Evolutionary conservation across 2,329 filamentous ascomycete genomes (phyloP).

Genomic region (Mariannaea elegans): DNA sequence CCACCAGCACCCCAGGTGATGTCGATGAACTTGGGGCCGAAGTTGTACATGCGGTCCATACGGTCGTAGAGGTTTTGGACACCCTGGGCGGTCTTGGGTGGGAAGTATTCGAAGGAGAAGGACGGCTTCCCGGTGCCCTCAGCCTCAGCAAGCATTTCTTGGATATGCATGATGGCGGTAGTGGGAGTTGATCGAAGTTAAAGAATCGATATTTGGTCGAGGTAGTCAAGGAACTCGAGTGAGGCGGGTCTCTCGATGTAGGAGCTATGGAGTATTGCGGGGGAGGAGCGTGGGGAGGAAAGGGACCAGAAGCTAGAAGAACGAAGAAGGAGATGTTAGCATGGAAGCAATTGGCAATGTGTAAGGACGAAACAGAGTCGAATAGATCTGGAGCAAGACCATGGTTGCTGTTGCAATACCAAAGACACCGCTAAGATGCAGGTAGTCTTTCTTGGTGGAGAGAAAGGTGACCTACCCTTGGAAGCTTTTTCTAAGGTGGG

Average conservation of each 20-base stretch:
- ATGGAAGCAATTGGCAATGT: slow-evolving; percentile 9
- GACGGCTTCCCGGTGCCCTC: slow-evolving; percentile 82
- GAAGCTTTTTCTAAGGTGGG: slow-evolving; percentile 4
- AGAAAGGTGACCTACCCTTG: slow-evolving; percentile 4
- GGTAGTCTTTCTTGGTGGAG: slow-evolving; percentile 1
- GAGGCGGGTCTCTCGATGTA: slow-evolving; percentile 9
- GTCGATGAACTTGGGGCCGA: slow-evolving; percentile 95
- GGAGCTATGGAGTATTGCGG: slow-evolving; percentile 14
- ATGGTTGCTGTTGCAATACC: slow-evolving; percentile 5
- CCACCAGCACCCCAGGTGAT: slow-evolving; percentile 98
- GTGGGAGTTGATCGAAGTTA: neutral
- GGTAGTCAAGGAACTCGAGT: neutral
- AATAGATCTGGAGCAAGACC: neutral
- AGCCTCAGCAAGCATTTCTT: slow-evolving; percentile 86
- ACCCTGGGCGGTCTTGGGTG: slow-evolving; percentile 95
- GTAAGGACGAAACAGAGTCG: neutral
- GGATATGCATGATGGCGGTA: slow-evolving; percentile 84
- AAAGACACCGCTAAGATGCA: slow-evolving; percentile 5
- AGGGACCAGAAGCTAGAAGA: neutral
- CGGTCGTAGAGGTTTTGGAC: slow-evolving; percentile 99
- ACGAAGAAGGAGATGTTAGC: neutral
- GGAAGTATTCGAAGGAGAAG: slow-evolving; percentile 99
- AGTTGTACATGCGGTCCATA: slow-evolving; percentile 98
- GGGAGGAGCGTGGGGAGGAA: slow-evolving; percentile 9
- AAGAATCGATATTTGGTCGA: neutral